phyloP scores from a whole-genome alignment of 1,284 basidiomycete genomes.

The Rhodotorula mucilaginosa region DNA sequence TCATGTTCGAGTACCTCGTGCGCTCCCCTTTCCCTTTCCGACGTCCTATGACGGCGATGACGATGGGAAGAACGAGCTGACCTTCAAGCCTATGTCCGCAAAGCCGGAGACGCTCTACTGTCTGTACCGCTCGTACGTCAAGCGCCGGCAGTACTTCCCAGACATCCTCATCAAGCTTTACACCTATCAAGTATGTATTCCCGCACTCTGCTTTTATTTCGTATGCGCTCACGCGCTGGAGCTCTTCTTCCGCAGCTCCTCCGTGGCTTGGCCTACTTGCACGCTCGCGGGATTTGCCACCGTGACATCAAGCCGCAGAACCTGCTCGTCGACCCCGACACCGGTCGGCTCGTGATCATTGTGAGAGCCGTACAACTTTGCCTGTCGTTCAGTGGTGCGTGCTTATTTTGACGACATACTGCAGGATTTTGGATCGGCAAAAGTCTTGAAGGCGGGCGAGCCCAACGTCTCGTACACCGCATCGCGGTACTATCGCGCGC shows the following conservation, averaged over 20 bases:
- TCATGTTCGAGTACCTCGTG: constrained; percentile 89
- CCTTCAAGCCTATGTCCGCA: background rate
- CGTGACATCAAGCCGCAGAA: constrained; percentile 99
- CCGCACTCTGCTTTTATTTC: background rate
- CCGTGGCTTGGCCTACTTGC: constrained; percentile 93
- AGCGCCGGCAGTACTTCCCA: constrained; percentile 97
- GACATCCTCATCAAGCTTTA: constrained; percentile 92
- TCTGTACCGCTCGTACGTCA: constrained; percentile 64
- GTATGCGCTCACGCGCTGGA: background rate
- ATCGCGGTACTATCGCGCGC: constrained; percentile 95
- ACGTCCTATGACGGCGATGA: too few species aligned
- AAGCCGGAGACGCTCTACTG: constrained; percentile 94
- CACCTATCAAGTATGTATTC: constrained; percentile 56
- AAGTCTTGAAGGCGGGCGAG: constrained; percentile 88
- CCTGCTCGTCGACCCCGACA: constrained; percentile 86
- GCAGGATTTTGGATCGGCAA: constrained; percentile 99
- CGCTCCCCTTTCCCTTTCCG: background rate
- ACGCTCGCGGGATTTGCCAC: constrained; percentile 73
- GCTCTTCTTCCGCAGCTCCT: constrained; percentile 61
- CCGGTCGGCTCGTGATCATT: constrained; percentile 56
- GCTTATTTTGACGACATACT: constrained; percentile 63
- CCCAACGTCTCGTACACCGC: constrained; percentile 99
- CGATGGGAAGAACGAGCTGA: too few species aligned
- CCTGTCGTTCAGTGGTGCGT: background rate
- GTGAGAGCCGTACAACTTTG: constrained; percentile 5